Conservation (phyloP, 1,139 yeast genomes). For the Debaryomyces singareniensis region DNA sequence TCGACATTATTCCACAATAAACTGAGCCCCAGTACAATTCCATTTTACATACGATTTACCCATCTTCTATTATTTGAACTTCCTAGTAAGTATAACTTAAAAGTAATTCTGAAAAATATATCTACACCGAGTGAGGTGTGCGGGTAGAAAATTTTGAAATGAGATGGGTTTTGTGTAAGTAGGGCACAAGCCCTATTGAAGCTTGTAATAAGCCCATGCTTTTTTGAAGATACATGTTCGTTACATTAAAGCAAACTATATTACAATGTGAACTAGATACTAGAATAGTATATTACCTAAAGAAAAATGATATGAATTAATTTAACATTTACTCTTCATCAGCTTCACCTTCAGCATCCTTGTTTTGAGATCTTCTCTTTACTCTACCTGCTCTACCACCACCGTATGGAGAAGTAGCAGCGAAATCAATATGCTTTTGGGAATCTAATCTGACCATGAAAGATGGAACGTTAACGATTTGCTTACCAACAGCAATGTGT, state of each 20-base stretch:
- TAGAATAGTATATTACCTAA: background rate
- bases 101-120: too few relatives aligned
- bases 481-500: slow-evolving; percentile 99
- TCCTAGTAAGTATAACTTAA: background rate
- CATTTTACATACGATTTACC: slow-evolving; percentile 66
- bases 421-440: slow-evolving; percentile 99
- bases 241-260: too few relatives aligned
- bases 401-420: slow-evolving; percentile 99
- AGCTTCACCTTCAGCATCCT: slow-evolving; percentile 58
- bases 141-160: slow-evolving; percentile 7
- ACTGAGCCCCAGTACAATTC: background rate
- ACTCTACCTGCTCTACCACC: slow-evolving; percentile 99
- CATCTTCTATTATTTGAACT: slow-evolving; percentile 43
- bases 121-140: too few relatives aligned
- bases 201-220: too few relatives aligned
- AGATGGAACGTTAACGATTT: slow-evolving; percentile 96
- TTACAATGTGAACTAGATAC: background rate
- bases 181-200: slow-evolving; percentile 14
- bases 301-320: background rate
- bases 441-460: slow-evolving; percentile 99
- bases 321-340: slow-evolving; percentile 46
- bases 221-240: too few relatives aligned
- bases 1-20: too few relatives aligned
- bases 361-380: slow-evolving; percentile 92
- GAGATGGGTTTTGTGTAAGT: slow-evolving; percentile 4